These are phyloP conservation scores for Tolypocladium nubicola DNA, from an alignment of 2,329 filamentous ascomycete genomes.

Conservation along the genomic window DNA sequence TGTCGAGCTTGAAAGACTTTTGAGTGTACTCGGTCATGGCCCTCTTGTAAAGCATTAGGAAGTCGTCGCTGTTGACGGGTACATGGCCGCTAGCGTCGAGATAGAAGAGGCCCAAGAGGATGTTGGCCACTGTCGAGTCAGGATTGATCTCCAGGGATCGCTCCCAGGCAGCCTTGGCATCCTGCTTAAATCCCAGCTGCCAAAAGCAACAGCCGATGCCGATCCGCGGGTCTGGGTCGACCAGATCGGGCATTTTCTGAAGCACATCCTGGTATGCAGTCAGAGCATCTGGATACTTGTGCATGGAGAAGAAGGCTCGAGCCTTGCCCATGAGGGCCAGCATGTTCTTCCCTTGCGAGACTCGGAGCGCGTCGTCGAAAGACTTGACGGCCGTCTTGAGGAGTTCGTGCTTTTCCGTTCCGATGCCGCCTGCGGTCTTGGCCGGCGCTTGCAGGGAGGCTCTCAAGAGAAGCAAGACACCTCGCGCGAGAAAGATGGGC, in stretches of 20 bases:
- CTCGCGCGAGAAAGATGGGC: constrained; percentile 81
- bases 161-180: constrained; percentile 86
- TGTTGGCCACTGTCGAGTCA: constrained; percentile 80
- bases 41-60: constrained; percentile 76
- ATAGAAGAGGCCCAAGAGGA: constrained; percentile 82
- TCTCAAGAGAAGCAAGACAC: constrained; percentile 77
- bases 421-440: constrained; percentile 54
- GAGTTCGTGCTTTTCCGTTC: constrained; percentile 67
- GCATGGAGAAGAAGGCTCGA: constrained; percentile 74
- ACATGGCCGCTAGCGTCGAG: constrained; percentile 78
- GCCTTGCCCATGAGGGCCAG: constrained; percentile 87
- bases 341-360: constrained; percentile 79
- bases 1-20: constrained; percentile 87
- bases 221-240: constrained; percentile 89
- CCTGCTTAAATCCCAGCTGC: constrained; percentile 90
- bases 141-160: constrained; percentile 70
- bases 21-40: constrained; percentile 93
- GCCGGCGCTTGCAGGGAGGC: constrained; percentile 74
- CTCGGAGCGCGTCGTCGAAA: constrained; percentile 85
- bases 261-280: constrained; percentile 80
- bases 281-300: constrained; percentile 75
- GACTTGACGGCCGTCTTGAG: constrained; percentile 80
- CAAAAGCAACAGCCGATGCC: constrained; percentile 96
- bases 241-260: constrained; percentile 72
- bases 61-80: constrained; percentile 73